Evolutionary conservation across 345 rosid species (phyloP).

Genomic region (Euphorbia peplus): DNA sequence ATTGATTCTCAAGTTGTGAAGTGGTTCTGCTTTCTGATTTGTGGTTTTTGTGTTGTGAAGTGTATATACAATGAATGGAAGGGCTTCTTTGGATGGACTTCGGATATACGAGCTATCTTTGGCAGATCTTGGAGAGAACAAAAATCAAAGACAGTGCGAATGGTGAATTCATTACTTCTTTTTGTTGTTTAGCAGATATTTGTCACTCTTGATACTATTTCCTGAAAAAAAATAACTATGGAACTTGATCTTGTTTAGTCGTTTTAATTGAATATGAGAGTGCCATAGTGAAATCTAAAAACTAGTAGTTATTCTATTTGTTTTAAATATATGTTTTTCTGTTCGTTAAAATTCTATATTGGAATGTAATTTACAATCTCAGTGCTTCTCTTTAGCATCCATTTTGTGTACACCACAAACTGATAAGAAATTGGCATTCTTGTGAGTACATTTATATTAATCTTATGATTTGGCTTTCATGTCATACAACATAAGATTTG

Average conservation of each 20-base stretch:
- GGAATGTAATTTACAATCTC: not conserved
- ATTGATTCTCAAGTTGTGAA: not conserved
- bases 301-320: not conserved
- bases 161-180: constrained; percentile 37
- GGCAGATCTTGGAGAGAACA: constrained; percentile 66
- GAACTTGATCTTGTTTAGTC: not conserved
- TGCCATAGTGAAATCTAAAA: no score
- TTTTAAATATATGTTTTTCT: not conserved
- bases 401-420: not conserved
- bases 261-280: no score
- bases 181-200: not conserved
- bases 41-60: constrained; percentile 31
- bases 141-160: constrained; percentile 54
- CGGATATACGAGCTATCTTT: constrained; percentile 58
- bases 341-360: not conserved
- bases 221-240: not conserved
- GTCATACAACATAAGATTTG: not conserved
- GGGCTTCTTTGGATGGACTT: constrained; percentile 66
- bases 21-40: not conserved
- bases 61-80: constrained; percentile 87
- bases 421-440: not conserved
- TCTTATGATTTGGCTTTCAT: not conserved
- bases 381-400: not conserved
- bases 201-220: not conserved
- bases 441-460: not conserved